These are phyloP conservation scores for Diaporthe longicolla DNA, from an alignment of 2,329 filamentous ascomycete species.

Conservation along the genomic window DNA sequence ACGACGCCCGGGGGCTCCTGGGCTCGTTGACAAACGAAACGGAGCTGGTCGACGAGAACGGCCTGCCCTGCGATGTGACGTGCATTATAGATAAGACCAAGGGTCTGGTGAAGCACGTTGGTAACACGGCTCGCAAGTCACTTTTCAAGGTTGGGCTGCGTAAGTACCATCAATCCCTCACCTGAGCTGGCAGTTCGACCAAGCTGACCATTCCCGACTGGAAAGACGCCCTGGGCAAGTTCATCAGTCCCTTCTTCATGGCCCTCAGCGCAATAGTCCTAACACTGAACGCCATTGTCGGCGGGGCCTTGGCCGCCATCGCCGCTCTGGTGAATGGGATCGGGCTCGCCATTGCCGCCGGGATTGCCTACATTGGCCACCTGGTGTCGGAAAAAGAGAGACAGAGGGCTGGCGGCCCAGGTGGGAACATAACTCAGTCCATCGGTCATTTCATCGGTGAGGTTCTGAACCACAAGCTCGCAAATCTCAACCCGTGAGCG, in stretches of 20 bases:
- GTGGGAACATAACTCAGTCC: neutral
- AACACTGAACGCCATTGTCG: neutral
- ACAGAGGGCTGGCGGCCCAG: constrained; percentile 6
- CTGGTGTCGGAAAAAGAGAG: constrained; percentile 24
- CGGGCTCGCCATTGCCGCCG: constrained; percentile 22
- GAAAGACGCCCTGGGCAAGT: constrained; percentile 5
- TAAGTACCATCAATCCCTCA: neutral
- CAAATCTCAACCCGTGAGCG: neutral
- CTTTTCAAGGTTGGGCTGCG: constrained; percentile 25
- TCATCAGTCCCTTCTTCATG: constrained; percentile 17
- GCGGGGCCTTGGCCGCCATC: neutral
- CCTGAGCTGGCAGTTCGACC: neutral
- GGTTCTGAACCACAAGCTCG: neutral
- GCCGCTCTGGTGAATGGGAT: constrained; percentile 18
- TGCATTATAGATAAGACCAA: constrained; percentile 16
- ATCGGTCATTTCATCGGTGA: neutral
- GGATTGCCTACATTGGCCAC: constrained; percentile 30
- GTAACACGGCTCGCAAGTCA: neutral
- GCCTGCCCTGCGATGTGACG: neutral
- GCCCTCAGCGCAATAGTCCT: constrained; percentile 16
- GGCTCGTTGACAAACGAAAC: neutral
- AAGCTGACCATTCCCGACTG: neutral
- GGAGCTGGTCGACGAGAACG: constrained; percentile 8
- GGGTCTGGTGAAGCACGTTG: neutral
- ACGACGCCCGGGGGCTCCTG: neutral